Percentiles rank a stretch among this genome's conserved stretches.
Evolutionary conservation across 2,329 filamentous ascomycete genomes (phyloP).

Genomic region (Hymenoscyphus repandus): DNA sequence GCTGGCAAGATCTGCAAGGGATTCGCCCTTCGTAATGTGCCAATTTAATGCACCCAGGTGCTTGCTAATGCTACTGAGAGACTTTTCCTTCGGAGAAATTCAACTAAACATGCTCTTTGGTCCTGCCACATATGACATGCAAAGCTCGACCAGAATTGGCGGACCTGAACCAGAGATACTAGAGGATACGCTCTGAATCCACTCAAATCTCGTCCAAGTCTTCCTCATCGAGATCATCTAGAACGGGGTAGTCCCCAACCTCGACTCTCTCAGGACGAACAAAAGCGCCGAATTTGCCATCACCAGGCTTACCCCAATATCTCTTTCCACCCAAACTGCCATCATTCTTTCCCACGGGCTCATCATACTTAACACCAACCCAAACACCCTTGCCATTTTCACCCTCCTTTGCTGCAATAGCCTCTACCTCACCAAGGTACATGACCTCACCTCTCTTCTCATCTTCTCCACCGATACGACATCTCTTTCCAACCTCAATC

Average conservation of each 20-base stretch:
- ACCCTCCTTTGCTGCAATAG: slow-evolving; percentile 50
- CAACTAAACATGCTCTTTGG: too few species aligned
- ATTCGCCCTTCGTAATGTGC: too few species aligned
- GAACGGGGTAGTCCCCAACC: slow-evolving; percentile 63
- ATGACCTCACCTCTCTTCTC: slow-evolving; percentile 60
- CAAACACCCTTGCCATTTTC: slow-evolving; percentile 54
- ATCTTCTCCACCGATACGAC: slow-evolving; percentile 63
- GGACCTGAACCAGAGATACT: too few species aligned
- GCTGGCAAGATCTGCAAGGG: too few species aligned
- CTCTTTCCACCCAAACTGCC: slow-evolving; percentile 62
- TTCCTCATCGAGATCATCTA: slow-evolving; percentile 60
- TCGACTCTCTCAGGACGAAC: slow-evolving; percentile 74
- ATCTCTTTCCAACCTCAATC: slow-evolving; percentile 58
- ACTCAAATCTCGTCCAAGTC: slow-evolving; percentile 68
- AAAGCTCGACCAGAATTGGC: too few species aligned
- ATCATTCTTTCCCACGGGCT: slow-evolving; percentile 79
- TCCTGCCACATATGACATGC: too few species aligned
- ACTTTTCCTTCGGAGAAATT: too few species aligned
- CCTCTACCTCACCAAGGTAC: slow-evolving; percentile 69
- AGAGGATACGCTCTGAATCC: not conserved
- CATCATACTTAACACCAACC: slow-evolving; percentile 72
- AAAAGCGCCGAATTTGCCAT: slow-evolving; percentile 70
- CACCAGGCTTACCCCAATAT: slow-evolving; percentile 57
- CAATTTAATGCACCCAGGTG: too few species aligned
- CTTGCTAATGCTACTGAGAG: too few species aligned